Conservation (phyloP, 1,284 basidiomycete species). For the Boletellus dicymbophilus region DNA sequence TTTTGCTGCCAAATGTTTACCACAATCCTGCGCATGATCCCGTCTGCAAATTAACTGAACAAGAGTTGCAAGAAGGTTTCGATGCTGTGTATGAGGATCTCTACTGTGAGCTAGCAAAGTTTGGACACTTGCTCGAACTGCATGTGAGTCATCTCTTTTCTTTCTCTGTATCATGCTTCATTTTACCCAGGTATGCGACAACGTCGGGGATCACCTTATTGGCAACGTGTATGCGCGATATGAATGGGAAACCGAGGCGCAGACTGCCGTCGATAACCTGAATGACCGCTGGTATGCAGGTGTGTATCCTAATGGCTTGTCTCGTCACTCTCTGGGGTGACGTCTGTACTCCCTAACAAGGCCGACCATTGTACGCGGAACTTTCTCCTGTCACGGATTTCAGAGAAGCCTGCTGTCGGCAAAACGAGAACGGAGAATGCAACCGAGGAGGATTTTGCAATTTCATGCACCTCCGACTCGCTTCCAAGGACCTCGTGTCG, state of each 20-base stretch:
- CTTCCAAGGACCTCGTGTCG: constrained; percentile 79
- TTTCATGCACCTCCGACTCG: constrained; percentile 96
- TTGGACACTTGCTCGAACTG: constrained; percentile 93
- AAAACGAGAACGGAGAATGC: constrained; percentile 97
- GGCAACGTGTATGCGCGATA: constrained; percentile 99
- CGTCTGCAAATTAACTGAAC: constrained; percentile 81
- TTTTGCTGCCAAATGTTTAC: constrained; percentile 98
- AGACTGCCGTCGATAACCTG: constrained; percentile 88
- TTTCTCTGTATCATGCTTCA: background rate
- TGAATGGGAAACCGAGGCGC: constrained; percentile 98
- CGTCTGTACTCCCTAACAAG: constrained; percentile 39
- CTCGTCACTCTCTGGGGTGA: constrained; percentile 5
- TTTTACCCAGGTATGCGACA: constrained; percentile 84
- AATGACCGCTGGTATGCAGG: constrained; percentile 99
- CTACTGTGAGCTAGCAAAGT: constrained; percentile 92
- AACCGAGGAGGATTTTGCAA: constrained; percentile 98
- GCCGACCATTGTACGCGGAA: constrained; percentile 97
- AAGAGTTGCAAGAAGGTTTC: constrained; percentile 94
- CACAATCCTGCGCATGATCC: constrained; percentile 97
- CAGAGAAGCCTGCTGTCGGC: constrained; percentile 97
- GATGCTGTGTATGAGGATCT: constrained; percentile 97
- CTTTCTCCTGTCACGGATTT: constrained; percentile 99
- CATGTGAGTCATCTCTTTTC: constrained; percentile 62
- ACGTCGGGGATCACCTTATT: constrained; percentile 98
- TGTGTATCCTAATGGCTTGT: constrained; percentile 37